Evolutionary conservation across 305 asterid genomes (phyloP).

Genomic region (Plantago coronopus): DNA sequence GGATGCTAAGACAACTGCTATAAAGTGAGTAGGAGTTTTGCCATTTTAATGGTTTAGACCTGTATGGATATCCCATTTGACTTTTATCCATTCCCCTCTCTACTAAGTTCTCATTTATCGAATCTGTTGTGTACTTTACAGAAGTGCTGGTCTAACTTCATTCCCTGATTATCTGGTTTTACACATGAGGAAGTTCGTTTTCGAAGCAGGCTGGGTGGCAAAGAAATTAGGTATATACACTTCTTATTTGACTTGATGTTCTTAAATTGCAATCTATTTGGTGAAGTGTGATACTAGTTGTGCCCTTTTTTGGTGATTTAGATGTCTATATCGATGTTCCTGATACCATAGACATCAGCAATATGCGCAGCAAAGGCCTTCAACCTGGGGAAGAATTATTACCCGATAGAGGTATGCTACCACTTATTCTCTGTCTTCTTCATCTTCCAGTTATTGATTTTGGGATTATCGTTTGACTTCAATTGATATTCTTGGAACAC

Average conservation of each 20-base stretch:
- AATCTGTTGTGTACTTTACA: conserved; percentile 27
- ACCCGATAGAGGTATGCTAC: conserved; percentile 64
- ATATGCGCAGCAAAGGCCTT: conserved; percentile 94
- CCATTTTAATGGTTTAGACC: conserved; percentile 1
- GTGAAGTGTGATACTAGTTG: conserved; percentile 21
- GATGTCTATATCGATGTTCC: conserved; percentile 96
- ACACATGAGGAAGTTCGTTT: conserved; percentile 92
- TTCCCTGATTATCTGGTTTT: conserved; percentile 93
- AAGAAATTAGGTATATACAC: conserved; percentile 68
- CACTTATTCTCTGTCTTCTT: not conserved
- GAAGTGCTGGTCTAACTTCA: conserved; percentile 90
- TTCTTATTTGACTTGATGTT: conserved; percentile 18
- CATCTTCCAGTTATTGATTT: too few relatives aligned
- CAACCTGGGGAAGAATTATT: conserved; percentile 90
- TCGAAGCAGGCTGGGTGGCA: conserved; percentile 98
- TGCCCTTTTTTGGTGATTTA: conserved; percentile 25
- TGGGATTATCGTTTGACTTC: too few relatives aligned
- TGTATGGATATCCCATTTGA: not conserved
- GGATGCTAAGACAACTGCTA: conserved; percentile 75
- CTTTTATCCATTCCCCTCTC: not conserved
- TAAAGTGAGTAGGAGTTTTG: conserved; percentile 48
- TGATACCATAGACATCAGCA: conserved; percentile 73
- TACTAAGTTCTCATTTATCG: not conserved
- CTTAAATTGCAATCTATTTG: conserved; percentile 13
- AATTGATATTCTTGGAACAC: too few relatives aligned